These are phyloP conservation scores for Ophiosphaerella herpotricha DNA, from an alignment of 2,329 filamentous ascomycete species.

Conservation along the genomic window DNA sequence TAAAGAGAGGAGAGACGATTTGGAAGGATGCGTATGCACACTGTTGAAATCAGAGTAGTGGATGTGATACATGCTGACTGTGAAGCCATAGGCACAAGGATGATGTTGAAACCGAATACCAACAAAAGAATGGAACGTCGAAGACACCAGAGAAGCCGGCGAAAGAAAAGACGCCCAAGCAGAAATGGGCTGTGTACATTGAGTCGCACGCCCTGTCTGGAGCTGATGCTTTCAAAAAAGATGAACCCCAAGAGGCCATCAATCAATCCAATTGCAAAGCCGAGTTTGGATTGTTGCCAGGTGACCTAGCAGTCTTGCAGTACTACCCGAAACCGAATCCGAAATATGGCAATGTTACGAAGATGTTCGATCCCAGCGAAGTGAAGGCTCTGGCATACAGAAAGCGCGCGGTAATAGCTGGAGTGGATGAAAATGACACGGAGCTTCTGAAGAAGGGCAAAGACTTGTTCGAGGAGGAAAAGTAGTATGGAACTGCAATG, in stretches of 20 bases:
- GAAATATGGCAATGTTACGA: slow-evolving; percentile 15
- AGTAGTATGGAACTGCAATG: background rate
- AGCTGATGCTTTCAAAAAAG: slow-evolving; percentile 3
- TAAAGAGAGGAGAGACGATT: slow-evolving; percentile 8
- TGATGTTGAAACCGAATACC: background rate
- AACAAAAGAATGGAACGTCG: background rate
- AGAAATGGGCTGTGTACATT: slow-evolving; percentile 15
- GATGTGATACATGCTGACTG: background rate
- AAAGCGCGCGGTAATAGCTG: slow-evolving; percentile 14
- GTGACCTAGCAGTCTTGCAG: slow-evolving; percentile 12
- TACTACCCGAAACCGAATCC: slow-evolving; percentile 13
- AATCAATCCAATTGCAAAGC: slow-evolving; percentile 17
- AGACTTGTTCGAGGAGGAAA: slow-evolving; percentile 15
- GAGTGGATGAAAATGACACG: slow-evolving; percentile 7
- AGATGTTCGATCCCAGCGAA: slow-evolving; percentile 16
- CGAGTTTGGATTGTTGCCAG: slow-evolving; percentile 9
- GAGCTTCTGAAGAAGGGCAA: slow-evolving; percentile 6
- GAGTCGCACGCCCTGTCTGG: slow-evolving; percentile 1
- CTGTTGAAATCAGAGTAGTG: background rate
- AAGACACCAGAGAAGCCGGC: background rate
- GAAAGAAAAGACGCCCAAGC: slow-evolving; percentile 12
- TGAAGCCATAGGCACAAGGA: background rate
- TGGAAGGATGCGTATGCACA: slow-evolving; percentile 13
- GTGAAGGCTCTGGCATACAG: slow-evolving; percentile 9
- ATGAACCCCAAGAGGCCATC: slow-evolving; percentile 12